Percentiles rank a stretch among this genome's conserved stretches.
Evolutionary conservation across 2,329 filamentous ascomycete species (phyloP).

Genomic region (Cladosporium sp.): DNA sequence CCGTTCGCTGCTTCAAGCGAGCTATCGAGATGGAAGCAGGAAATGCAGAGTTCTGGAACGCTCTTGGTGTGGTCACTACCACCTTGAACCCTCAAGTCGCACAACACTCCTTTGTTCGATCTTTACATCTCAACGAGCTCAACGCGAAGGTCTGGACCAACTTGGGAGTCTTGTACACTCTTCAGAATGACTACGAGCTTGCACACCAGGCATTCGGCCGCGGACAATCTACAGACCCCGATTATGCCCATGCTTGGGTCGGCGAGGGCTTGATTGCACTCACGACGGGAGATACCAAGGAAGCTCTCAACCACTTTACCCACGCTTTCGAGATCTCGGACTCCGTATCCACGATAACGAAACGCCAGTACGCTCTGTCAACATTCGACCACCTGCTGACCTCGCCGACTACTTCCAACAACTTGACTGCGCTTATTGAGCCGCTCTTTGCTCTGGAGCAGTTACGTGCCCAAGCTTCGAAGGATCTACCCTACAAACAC

Average conservation of each 20-base stretch:
- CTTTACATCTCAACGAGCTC: conserved; percentile 86
- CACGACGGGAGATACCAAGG: conserved; percentile 69
- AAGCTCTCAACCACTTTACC: conserved; percentile 82
- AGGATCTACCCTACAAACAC: conserved; percentile 72
- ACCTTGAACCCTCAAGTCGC: conserved; percentile 81
- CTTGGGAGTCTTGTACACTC: conserved; percentile 78
- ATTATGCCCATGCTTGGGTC: conserved; percentile 90
- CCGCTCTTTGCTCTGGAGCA: conserved; percentile 88
- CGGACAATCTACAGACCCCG: conserved; percentile 90
- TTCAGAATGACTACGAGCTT: conserved; percentile 81
- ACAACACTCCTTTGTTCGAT: conserved; percentile 90
- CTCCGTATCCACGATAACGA: conserved; percentile 69
- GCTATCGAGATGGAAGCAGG: conserved; percentile 93
- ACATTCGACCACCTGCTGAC: conserved; percentile 78
- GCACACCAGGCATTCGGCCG: conserved; percentile 87
- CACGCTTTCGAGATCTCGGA: conserved; percentile 93
- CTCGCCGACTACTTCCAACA: conserved; percentile 51
- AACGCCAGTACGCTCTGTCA: conserved; percentile 76
- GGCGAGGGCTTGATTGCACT: conserved; percentile 87
- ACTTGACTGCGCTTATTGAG: conserved; percentile 68
- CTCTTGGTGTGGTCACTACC: conserved; percentile 86
- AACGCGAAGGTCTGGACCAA: conserved; percentile 88
- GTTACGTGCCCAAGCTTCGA: conserved; percentile 68
- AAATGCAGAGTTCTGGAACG: conserved; percentile 96
- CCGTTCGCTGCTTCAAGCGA: conserved; percentile 88